Conservation (phyloP, 495 filamentous ascomycete genomes). For the Penicillium malachiteum region DNA sequence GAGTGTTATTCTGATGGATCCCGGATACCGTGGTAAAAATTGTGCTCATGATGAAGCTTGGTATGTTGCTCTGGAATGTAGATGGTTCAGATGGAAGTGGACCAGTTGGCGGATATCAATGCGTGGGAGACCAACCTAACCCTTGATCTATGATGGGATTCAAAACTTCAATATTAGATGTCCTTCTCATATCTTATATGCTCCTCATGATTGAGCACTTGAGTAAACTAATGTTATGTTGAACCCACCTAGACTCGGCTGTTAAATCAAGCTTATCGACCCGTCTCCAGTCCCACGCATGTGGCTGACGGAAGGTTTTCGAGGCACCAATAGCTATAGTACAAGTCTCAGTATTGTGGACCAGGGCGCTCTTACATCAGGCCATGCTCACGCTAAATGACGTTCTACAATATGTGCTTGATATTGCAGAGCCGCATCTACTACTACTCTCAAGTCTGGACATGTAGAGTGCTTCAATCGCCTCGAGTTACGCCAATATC, state of each 20-base stretch:
- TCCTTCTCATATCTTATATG: too few species aligned
- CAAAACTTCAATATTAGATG: too few species aligned
- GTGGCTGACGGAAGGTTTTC: conserved; percentile 26
- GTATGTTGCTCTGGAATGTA: too few species aligned
- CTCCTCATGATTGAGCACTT: too few species aligned
- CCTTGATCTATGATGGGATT: not conserved
- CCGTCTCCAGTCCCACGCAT: conserved; percentile 11
- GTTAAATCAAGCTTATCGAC: conserved; percentile 21
- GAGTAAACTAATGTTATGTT: not conserved
- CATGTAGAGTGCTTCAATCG: not conserved
- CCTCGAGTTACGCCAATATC: too few species aligned
- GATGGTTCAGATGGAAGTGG: not conserved
- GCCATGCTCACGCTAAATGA: not conserved
- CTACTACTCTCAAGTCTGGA: not conserved
- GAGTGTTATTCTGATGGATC: too few species aligned
- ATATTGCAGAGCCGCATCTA: not conserved
- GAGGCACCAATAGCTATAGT: conserved; percentile 15
- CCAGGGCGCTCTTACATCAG: conserved; percentile 1
- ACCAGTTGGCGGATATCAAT: not conserved
- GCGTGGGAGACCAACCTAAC: not conserved
- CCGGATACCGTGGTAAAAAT: too few species aligned
- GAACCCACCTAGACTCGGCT: not conserved
- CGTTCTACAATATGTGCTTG: not conserved
- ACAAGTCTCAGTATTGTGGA: conserved; percentile 5
- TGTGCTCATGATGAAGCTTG: too few species aligned